A percentile compares a stretch with the other conserved stretches of the same genome.
Evolutionary conservation across 805 yeast species (phyloP).

Genomic region (Candida ficus): DNA sequence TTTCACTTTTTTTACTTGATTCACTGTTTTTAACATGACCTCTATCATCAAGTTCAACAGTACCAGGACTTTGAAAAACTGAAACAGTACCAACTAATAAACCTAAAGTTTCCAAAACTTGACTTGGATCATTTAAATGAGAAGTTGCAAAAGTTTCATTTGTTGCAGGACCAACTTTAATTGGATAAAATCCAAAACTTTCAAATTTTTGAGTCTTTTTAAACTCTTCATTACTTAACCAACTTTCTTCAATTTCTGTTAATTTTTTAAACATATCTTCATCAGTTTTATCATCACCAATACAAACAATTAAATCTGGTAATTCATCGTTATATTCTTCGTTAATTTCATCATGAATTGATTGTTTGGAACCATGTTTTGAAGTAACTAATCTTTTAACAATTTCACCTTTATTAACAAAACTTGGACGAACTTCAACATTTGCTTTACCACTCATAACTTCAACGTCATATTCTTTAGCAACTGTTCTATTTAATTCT

Average conservation of each 20-base stretch:
- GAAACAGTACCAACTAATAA: slow-evolving; percentile 75
- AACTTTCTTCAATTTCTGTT: slow-evolving; percentile 51
- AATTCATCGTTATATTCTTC: slow-evolving; percentile 38
- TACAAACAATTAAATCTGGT: slow-evolving; percentile 83
- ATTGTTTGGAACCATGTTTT: slow-evolving; percentile 44
- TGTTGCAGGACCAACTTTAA: slow-evolving; percentile 89
- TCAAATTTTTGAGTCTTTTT: slow-evolving; percentile 41
- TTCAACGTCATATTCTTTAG: slow-evolving; percentile 71
- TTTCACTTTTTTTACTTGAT: slow-evolving; percentile 33
- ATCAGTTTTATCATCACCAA: slow-evolving; percentile 96
- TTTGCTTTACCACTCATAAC: slow-evolving; percentile 98
- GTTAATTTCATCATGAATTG: slow-evolving; percentile 9
- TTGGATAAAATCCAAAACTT: slow-evolving; percentile 68
- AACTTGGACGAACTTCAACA: slow-evolving; percentile 92
- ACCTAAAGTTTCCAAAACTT: slow-evolving; percentile 81
- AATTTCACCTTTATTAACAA: slow-evolving; percentile 95
- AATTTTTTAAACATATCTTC: slow-evolving; percentile 94
- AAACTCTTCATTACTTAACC: slow-evolving; percentile 37
- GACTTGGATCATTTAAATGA: slow-evolving; percentile 77
- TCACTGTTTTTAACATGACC: slow-evolving; percentile 55
- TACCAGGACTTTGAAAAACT: slow-evolving; percentile 71
- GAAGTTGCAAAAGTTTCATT: slow-evolving; percentile 82
- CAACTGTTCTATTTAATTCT: slow-evolving; percentile 56
- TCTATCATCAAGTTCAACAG: slow-evolving; percentile 69
- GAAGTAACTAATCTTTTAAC: slow-evolving; percentile 71